These are phyloP conservation scores for Chalciporus pseudorubinellus DNA, from an alignment of 768 basidiomycete genomes.

Conservation along the genomic window DNA sequence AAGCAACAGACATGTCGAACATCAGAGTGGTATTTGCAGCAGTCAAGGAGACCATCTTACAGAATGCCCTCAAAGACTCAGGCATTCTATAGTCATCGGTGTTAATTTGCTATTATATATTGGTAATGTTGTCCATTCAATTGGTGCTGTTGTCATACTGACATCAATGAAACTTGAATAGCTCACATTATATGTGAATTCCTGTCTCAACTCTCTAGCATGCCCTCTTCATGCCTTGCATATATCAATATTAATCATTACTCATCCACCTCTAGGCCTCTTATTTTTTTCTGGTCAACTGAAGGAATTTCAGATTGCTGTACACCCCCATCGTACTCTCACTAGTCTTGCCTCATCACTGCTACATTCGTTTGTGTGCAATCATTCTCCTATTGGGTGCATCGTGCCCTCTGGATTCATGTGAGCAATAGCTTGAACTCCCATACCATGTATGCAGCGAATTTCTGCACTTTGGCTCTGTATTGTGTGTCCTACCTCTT, in stretches of 20 bases:
- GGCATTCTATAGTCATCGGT: conserved; percentile 59
- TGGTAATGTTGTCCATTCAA: conserved; percentile 19
- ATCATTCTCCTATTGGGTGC: neutral
- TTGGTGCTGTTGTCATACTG: neutral
- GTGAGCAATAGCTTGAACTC: neutral
- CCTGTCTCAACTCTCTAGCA: conserved; percentile 23
- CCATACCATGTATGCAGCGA: neutral
- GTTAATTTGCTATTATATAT: conserved; percentile 22
- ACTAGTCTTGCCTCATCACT: neutral
- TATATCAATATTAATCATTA: conserved; percentile 9
- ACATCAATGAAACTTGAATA: conserved; percentile 5
- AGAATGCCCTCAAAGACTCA: conserved; percentile 82
- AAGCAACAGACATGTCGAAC: conserved; percentile 87
- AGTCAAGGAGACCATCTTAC: conserved; percentile 90
- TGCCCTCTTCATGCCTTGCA: conserved; percentile 23
- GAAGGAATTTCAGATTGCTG: neutral
- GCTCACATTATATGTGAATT: conserved; percentile 34
- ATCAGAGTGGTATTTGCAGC: conserved; percentile 83
- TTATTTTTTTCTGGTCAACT: neutral
- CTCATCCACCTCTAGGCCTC: neutral
- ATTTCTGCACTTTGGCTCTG: too few species aligned
- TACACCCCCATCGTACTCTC: neutral
- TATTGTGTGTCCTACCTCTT: too few species aligned
- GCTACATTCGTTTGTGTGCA: neutral
- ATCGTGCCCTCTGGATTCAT: too few species aligned